Conservation (phyloP, 164 flowering plant species). For the Vitis vinifera region ASM3070453v1 NC_081821.1:9940001-9940500, state of each 20-base stretch:
- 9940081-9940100: conserved; percentile 83
- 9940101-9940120: conserved; percentile 63
- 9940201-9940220: neutral
- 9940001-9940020: conserved; percentile 50
- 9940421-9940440: neutral
- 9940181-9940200: neutral
- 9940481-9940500: too few relatives aligned
- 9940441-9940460: too few relatives aligned
- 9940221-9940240: conserved; percentile 1
- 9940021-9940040: too few relatives aligned
- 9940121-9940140: conserved; percentile 51
- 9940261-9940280: conserved; percentile 81
- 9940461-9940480: too few relatives aligned
- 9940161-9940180: neutral
- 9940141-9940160: conserved; percentile 4
- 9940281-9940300: conserved; percentile 93
- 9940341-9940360: too few relatives aligned
- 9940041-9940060: neutral
- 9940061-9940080: conserved; percentile 44
- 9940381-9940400: neutral
- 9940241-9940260: conserved; percentile 77
- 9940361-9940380: neutral
- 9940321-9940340: conserved; percentile 63
- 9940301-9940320: conserved; percentile 87
- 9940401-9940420: neutral